A percentile compares a stretch with the other conserved stretches of the same genome.
Conservation (phyloP, 108 stramenopile genomes). For the Fragilariopsis cylindrus region DNA sequence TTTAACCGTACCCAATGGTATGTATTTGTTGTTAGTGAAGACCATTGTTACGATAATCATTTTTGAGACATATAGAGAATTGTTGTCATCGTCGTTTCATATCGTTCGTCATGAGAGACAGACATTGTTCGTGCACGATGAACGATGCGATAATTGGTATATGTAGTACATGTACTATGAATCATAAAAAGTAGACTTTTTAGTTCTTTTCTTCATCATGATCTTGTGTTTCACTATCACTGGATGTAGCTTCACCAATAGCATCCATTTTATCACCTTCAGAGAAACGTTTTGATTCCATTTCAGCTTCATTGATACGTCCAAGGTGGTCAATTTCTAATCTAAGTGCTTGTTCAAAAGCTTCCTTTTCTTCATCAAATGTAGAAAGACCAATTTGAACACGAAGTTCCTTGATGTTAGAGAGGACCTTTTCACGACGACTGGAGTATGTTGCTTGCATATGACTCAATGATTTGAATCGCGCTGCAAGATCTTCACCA, state of each 20-base stretch:
- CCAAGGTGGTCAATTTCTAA: slow-evolving; percentile 33
- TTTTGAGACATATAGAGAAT: too few species aligned
- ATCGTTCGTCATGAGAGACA: too few species aligned
- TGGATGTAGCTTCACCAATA: background rate
- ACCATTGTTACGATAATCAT: too few species aligned
- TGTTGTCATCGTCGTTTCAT: too few species aligned
- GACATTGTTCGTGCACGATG: too few species aligned
- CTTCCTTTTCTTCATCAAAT: slow-evolving; percentile 26
- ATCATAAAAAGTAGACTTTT: too few species aligned
- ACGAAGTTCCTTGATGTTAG: slow-evolving; percentile 39
- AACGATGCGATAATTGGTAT: too few species aligned
- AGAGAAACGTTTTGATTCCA: background rate
- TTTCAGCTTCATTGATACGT: slow-evolving; percentile 23
- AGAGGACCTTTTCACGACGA: slow-evolving; percentile 32
- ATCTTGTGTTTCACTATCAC: too few species aligned
- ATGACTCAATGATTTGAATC: slow-evolving; percentile 3
- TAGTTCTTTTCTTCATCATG: too few species aligned
- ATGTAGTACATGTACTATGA: too few species aligned
- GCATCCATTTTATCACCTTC: slow-evolving; percentile 2
- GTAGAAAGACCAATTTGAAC: slow-evolving; percentile 12
- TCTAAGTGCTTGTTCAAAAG: slow-evolving; percentile 28
- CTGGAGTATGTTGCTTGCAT: slow-evolving; percentile 17
- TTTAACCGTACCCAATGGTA: too few species aligned
- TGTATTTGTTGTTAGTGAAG: too few species aligned
- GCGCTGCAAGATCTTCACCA: background rate